Base-by-base conservation (phyloP, 2,329 filamentous ascomycete species). In the Pezicula neosporulosa region DNA sequence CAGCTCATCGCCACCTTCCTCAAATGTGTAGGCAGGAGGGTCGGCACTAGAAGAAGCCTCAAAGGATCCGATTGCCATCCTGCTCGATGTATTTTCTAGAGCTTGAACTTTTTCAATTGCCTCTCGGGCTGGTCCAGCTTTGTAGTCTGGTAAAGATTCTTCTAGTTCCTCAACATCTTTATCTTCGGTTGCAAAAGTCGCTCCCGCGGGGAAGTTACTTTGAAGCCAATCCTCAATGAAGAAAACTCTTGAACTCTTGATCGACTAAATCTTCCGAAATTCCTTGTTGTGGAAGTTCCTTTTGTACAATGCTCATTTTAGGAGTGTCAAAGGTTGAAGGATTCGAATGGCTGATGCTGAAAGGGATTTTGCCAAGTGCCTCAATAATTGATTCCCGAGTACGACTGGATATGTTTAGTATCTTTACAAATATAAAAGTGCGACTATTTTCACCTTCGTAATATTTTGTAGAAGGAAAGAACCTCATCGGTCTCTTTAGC, bases 181-280 rank as follows among this genome's bases (percentile, higher is more conserved):
- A 15, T 21, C 13, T 44, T 24, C 13, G 16, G 7, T 30, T 27
- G n/a, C 42, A 42, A 44, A 21, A 12, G 42, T 24, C n/a, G 24
- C 47, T 33, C 48, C 38, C 15, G 16, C 44, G 9, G 19, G 9
- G 33, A 18, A 33, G 16, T 49, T 50, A 3, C 48, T 51, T 18
- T 56, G 50, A 19, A 58, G 47, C 51, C 52, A 60, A 33, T 47
- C 45, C 16, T 55, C 48, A 30, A 60, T 56, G 49, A 59, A 60
- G 28, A 57, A 59, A n/a, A n/a, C n/a, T n/a, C n/a, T n/a, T n/a
- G 38, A 56, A 57, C 18, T 56, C 55, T 47, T 57, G 52, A 3
- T 53, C 49, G 19, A 55, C 38, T 8, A 56, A n/a, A 28, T 52
- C 48, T 33, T 51, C 46, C 5, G 53, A 46, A n/a, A 59, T 27